Evolutionary conservation across 2,329 filamentous ascomycete genomes (phyloP).

Genomic region (Cordyceps sp.): DNA sequence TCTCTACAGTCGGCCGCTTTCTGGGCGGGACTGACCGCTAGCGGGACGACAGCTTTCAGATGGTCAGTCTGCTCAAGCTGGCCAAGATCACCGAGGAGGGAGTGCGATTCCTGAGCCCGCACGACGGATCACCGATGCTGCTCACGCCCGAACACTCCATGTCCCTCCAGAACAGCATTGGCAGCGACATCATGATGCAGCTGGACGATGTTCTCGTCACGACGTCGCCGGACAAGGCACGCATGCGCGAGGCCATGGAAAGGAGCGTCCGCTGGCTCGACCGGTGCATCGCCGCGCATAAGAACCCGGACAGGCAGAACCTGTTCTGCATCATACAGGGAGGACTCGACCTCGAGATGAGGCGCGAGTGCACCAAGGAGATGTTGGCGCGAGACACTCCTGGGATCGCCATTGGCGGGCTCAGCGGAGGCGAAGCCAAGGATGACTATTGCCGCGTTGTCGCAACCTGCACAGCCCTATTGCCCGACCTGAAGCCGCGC

Average conservation of each 20-base stretch:
- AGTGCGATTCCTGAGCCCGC: conserved; percentile 87
- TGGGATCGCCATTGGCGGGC: conserved; percentile 87
- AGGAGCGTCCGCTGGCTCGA: conserved; percentile 92
- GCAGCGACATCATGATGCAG: conserved; percentile 99
- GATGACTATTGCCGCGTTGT: conserved; percentile 84
- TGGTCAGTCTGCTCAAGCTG: conserved; percentile 90
- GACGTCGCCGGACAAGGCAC: conserved; percentile 71
- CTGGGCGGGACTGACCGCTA: conserved; percentile 1
- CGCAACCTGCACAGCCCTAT: conserved; percentile 62
- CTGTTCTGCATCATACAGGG: conserved; percentile 98
- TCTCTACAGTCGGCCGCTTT: conserved; percentile 8
- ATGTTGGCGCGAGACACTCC: conserved; percentile 89
- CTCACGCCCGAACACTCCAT: conserved; percentile 97
- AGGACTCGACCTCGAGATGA: conserved; percentile 74
- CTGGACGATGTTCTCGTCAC: conserved; percentile 96
- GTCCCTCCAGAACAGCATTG: conserved; percentile 87
- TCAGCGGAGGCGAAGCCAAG: conserved; percentile 92
- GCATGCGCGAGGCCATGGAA: conserved; percentile 91
- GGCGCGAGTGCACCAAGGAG: conserved; percentile 63
- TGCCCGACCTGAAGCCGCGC: conserved; percentile 85
- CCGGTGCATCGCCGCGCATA: conserved; percentile 80
- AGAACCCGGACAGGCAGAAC: conserved; percentile 69
- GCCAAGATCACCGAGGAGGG: conserved; percentile 92
- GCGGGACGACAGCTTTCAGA: conserved; percentile 59
- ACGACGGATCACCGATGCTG: conserved; percentile 90